Percentiles rank a stretch among this genome's conserved stretches.
These are phyloP conservation scores for Paraphoma sp. DNA, from an alignment of 2,329 filamentous ascomycete genomes.

Conservation along the genomic window DNA sequence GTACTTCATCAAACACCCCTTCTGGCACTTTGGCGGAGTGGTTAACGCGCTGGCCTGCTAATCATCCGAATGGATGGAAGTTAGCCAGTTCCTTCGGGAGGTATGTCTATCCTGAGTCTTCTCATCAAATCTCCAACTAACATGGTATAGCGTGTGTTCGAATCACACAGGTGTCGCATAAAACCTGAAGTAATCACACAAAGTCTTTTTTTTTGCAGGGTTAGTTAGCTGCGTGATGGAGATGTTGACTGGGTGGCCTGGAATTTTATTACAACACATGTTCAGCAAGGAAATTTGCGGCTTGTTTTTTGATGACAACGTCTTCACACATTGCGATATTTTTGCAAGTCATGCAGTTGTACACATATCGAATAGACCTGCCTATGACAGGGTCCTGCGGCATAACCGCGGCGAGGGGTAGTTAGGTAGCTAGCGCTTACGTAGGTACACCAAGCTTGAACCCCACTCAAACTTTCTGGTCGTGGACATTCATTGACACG, in stretches of 20 bases:
- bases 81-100: constrained; percentile 40
- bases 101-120: too few relatives aligned
- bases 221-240: too few relatives aligned
- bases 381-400: background rate
- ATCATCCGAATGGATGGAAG: constrained; percentile 13
- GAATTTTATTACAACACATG: too few relatives aligned
- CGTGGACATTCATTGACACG: background rate
- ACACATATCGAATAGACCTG: too few relatives aligned
- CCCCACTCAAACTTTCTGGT: background rate
- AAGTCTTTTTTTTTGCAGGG: background rate
- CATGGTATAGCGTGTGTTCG: constrained; percentile 41
- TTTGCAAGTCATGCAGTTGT: background rate
- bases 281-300: too few relatives aligned
- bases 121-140: too few relatives aligned
- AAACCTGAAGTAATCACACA: constrained; percentile 1
- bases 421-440: background rate
- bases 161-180: constrained; percentile 37
- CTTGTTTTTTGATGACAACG: too few relatives aligned
- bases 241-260: too few relatives aligned
- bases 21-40: background rate
- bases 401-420: background rate
- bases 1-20: too few relatives aligned
- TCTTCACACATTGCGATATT: background rate
- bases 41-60: constrained; percentile 38
- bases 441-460: background rate